Conservation (phyloP, 2,329 filamentous ascomycete species). For the Epichloe coenophiala region DNA sequence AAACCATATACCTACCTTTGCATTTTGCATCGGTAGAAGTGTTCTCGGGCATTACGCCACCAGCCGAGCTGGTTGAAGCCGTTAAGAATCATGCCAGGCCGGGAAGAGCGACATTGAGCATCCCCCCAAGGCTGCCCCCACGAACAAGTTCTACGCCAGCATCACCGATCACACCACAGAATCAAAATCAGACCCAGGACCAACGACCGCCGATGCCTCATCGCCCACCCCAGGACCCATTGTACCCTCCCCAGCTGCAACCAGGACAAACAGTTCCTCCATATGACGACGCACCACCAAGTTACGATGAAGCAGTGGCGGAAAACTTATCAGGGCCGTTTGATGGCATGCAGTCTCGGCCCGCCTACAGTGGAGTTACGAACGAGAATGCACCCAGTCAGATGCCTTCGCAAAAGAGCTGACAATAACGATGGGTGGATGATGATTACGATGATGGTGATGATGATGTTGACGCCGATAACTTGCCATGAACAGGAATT, state of each 20-base stretch:
- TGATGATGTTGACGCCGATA: background rate
- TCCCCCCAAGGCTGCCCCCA: constrained; percentile 25
- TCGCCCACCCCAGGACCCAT: constrained; percentile 29
- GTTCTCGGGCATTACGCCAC: constrained; percentile 78
- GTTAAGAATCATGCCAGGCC: constrained; percentile 20
- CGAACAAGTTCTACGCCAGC: constrained; percentile 15
- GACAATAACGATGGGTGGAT: constrained; percentile 6
- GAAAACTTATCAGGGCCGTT: constrained; percentile 58
- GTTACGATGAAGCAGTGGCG: constrained; percentile 87
- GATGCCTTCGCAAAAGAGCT: constrained; percentile 29
- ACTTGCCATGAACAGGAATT: background rate
- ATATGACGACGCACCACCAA: constrained; percentile 74
- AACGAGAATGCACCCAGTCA: constrained; percentile 45
- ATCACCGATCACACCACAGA: constrained; percentile 10
- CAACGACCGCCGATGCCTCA: constrained; percentile 11
- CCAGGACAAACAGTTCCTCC: constrained; percentile 28
- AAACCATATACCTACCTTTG: constrained; percentile 66
- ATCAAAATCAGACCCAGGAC: constrained; percentile 4
- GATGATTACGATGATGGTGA: background rate
- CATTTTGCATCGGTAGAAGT: constrained; percentile 62
- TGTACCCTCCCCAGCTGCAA: constrained; percentile 44
- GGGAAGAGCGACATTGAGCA: constrained; percentile 22
- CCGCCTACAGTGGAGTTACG: constrained; percentile 53
- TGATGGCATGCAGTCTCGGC: constrained; percentile 45
- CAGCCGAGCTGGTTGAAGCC: constrained; percentile 59